Evolutionary conservation across 2,329 filamentous ascomycete species (phyloP), one percentile per base, ranked within the genome.

Genomic region (Aureobasidium sp.): DNA sequence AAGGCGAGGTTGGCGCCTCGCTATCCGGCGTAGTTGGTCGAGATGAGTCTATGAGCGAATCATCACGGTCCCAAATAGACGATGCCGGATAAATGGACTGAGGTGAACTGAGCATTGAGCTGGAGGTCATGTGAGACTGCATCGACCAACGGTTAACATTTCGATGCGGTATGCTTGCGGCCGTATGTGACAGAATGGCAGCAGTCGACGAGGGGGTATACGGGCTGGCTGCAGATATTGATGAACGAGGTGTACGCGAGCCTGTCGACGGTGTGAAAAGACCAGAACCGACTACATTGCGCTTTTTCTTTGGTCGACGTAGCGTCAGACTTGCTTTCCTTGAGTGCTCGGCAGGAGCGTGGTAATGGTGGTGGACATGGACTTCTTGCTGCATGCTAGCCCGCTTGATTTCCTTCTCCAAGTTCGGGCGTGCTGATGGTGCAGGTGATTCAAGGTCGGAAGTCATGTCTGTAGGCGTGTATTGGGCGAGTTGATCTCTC

Each of bases 291-390:
- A 90, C 76, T 26, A 84, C 80, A 36, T 84, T 82, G 1, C 89
- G 85, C 77, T 87, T 88, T 76, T 90, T 95, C 76, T 86, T 90
- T 9, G 83, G 78, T 64, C 86, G 86, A 67, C 83, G 83, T 61
- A 78, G 72, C 3, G 75, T 68, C 51, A 64, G 62, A 44, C 62
- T 65, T n/a, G 62, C 42, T 15, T 56, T 50, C 46, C 74, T 57
- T 17, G 73, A 70, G 63, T 68, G 70, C 68, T 66, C 76, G 67
- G 65, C 67, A 1, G 85, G 78, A 12, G 87, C 83, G 67, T 97
- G 91, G 71, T 96, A 96, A 72, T 97, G 93, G 69, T 97, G 92
- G 70, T 97, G 93, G 50, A 97, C 89, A 69, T 97, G 93, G 15
- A 97, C 78, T 69, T 94, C 90, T 69, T 90, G 88, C 69, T 90